Evolutionary conservation across 2,329 filamentous ascomycete genomes (phyloP).

Genomic region (Rhinocladiella similis): DNA sequence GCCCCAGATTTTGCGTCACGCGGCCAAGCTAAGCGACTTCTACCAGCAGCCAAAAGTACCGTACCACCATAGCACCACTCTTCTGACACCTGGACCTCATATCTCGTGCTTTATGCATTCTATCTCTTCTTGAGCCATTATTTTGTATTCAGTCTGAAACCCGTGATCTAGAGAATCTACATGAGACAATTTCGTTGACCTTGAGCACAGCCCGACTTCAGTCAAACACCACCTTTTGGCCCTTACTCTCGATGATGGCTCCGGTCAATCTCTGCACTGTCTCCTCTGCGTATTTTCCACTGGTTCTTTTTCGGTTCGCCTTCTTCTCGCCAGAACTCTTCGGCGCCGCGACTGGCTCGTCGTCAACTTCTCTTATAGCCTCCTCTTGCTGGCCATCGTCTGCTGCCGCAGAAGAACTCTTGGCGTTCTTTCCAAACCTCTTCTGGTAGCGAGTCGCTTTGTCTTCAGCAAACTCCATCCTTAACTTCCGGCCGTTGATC

Average conservation of each 20-base stretch:
- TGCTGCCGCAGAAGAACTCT: slow-evolving; percentile 31
- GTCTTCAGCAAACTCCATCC: slow-evolving; percentile 93
- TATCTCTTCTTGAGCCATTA: neutral
- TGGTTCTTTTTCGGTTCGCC: slow-evolving; percentile 39
- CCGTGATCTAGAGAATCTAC: neutral
- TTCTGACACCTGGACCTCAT: neutral
- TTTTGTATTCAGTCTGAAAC: neutral
- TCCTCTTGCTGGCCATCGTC: slow-evolving; percentile 11
- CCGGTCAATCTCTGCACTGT: slow-evolving; percentile 69
- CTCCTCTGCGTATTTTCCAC: slow-evolving; percentile 47
- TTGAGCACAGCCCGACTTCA: slow-evolving; percentile 37
- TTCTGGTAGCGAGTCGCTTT: slow-evolving; percentile 88
- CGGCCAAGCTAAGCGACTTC: neutral
- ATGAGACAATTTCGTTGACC: neutral
- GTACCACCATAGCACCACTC: neutral
- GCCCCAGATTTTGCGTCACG: slow-evolving; percentile 14
- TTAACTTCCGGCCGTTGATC: slow-evolving; percentile 75
- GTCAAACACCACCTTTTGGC: slow-evolving; percentile 82
- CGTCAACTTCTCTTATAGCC: slow-evolving; percentile 1
- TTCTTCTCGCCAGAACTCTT: neutral
- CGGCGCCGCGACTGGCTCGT: neutral
- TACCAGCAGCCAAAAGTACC: neutral
- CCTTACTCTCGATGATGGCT: slow-evolving; percentile 73
- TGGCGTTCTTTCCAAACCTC: slow-evolving; percentile 75
- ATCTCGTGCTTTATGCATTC: neutral